These are phyloP conservation scores for Ceratocystis papillata DNA, from an alignment of 2,329 filamentous ascomycete genomes.

Conservation along the genomic window DNA sequence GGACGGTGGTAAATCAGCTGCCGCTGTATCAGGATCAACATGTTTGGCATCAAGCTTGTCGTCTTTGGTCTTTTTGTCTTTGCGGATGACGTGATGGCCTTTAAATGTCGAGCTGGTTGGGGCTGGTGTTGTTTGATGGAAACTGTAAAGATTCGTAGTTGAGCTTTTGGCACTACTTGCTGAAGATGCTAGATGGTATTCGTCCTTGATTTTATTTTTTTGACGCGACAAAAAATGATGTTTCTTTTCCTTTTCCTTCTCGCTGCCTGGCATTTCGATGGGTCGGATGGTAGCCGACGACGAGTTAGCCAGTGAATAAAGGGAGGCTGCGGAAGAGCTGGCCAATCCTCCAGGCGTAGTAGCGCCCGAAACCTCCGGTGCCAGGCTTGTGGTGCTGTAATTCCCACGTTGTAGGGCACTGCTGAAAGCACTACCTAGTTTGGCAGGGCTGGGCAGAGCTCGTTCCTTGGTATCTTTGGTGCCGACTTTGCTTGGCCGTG, in stretches of 20 bases:
- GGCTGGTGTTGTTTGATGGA: constrained; percentile 61
- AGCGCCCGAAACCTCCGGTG: constrained; percentile 28
- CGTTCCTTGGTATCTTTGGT: constrained; percentile 59
- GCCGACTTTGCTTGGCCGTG: constrained; percentile 62
- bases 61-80: constrained; percentile 29
- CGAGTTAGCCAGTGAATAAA: constrained; percentile 66
- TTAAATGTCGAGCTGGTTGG: constrained; percentile 37
- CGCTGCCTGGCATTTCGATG: constrained; percentile 38
- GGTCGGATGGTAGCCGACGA: constrained; percentile 68
- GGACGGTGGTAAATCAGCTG: constrained; percentile 19
- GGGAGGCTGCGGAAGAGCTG: constrained; percentile 33
- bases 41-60: constrained; percentile 19
- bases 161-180: constrained; percentile 62
- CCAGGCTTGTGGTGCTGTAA: constrained; percentile 59
- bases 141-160: constrained; percentile 67
- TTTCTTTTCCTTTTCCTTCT: constrained; percentile 55
- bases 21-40: constrained; percentile 12
- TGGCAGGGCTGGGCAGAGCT: constrained; percentile 60
- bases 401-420: constrained; percentile 52
- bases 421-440: constrained; percentile 55
- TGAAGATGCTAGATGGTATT: constrained; percentile 61
- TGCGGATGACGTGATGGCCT: constrained; percentile 18
- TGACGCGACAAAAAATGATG: constrained; percentile 71
- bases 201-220: constrained; percentile 68
- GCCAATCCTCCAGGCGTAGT: constrained; percentile 38